phyloP scores from a whole-genome alignment of 768 basidiomycete genomes.

The Phallus indusiatus region DNA sequence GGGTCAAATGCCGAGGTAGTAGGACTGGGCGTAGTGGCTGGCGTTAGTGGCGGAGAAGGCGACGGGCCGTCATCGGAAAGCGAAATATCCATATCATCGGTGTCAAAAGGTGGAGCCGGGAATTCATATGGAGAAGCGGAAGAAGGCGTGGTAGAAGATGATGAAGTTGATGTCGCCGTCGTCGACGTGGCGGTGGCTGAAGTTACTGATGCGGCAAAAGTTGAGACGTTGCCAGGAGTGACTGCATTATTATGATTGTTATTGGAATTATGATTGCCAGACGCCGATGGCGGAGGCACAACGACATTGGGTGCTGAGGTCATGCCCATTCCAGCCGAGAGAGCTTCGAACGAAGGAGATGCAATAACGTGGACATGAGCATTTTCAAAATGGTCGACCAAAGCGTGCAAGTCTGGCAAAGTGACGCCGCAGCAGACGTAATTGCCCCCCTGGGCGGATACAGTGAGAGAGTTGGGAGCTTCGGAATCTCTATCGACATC shows the following conservation, averaged over 20 bases:
- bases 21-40: not conserved
- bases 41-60: not conserved
- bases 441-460: conserved; percentile 54
- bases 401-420: conserved; percentile 66
- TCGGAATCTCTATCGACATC: too few relatives aligned
- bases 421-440: conserved; percentile 85
- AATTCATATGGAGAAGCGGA: too few relatives aligned
- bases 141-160: too few relatives aligned
- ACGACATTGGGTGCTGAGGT: too few relatives aligned
- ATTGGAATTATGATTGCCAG: too few relatives aligned
- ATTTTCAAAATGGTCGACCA: conserved; percentile 89
- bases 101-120: not conserved
- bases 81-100: conserved; percentile 6
- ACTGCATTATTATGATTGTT: too few relatives aligned
- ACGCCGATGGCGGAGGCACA: too few relatives aligned
- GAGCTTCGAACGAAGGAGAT: not conserved
- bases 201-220: not conserved
- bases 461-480: not conserved
- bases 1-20: not conserved
- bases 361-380: conserved; percentile 70
- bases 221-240: not conserved
- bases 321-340: too few relatives aligned
- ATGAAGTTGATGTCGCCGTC: not conserved
- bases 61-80: not conserved
- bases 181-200: not conserved